Percentiles rank a stretch among this genome's conserved stretches.
Evolutionary conservation across 768 basidiomycete genomes (phyloP).

Genomic region (Mycena albidolilacea): DNA sequence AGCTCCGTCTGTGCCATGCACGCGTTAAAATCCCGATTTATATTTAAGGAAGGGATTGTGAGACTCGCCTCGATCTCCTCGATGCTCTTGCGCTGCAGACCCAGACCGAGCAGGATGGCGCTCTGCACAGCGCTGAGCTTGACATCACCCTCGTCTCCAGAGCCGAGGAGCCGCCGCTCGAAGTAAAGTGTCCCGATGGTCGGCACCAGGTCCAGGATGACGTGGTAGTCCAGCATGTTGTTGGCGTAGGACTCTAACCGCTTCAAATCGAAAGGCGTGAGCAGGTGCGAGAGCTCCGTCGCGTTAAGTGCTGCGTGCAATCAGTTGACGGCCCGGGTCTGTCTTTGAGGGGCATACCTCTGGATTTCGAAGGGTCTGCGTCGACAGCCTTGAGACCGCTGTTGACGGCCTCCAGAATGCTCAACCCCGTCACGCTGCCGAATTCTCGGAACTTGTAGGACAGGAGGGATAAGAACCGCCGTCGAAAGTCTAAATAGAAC

Average conservation of each 20-base stretch:
- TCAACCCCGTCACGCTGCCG: slow-evolving; percentile 87
- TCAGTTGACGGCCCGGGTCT: neutral
- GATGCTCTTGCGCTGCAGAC: slow-evolving; percentile 89
- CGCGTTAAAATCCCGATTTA: slow-evolving; percentile 5
- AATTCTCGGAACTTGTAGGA: slow-evolving; percentile 98
- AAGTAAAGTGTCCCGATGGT: slow-evolving; percentile 88
- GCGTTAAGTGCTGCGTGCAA: slow-evolving; percentile 51
- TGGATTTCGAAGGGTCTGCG: slow-evolving; percentile 48
- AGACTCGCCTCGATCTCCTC: slow-evolving; percentile 87
- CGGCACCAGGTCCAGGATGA: slow-evolving; percentile 93
- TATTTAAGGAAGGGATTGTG: neutral
- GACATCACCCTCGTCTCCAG: slow-evolving; percentile 65
- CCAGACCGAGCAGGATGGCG: slow-evolving; percentile 90
- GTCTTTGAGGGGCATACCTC: slow-evolving; percentile 48
- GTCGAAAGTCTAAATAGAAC: slow-evolving; percentile 81
- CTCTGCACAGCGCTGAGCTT: slow-evolving; percentile 91
- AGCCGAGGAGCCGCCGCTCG: slow-evolving; percentile 66
- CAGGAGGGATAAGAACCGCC: slow-evolving; percentile 89
- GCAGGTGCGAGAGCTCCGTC: slow-evolving; percentile 65
- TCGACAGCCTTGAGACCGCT: slow-evolving; percentile 67
- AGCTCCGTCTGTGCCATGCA: slow-evolving; percentile 73
- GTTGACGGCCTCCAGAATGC: slow-evolving; percentile 90
- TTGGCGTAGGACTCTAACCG: slow-evolving; percentile 96
- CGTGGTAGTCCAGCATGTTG: slow-evolving; percentile 97
- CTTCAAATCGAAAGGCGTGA: slow-evolving; percentile 96